Percentiles rank a stretch among this genome's conserved stretches.
These are phyloP conservation scores for Pestalotiopsis sp. DNA, from an alignment of 2,329 filamentous ascomycete genomes.

Conservation along the genomic window DNA sequence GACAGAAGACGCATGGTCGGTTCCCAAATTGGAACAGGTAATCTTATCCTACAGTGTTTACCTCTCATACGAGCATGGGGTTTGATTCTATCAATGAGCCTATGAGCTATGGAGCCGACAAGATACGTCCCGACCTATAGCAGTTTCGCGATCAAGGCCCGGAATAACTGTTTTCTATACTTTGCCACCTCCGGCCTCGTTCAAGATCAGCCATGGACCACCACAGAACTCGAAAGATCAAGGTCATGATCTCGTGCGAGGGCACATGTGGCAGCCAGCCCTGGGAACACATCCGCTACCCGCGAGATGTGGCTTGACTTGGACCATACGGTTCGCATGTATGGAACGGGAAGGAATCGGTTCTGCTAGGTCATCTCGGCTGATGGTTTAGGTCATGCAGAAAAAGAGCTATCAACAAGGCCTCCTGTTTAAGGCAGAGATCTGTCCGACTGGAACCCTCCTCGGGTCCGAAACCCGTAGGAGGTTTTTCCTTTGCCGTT, in stretches of 20 bases:
- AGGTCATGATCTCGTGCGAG: neutral
- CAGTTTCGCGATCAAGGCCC: neutral
- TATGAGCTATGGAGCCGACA: neutral
- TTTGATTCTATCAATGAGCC: neutral
- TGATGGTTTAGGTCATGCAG: neutral
- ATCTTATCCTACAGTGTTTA: neutral
- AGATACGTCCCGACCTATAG: neutral
- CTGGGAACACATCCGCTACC: neutral
- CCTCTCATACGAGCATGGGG: neutral
- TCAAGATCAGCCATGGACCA: neutral
- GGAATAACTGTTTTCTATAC: neutral
- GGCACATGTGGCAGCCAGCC: neutral
- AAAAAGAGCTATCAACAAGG: neutral
- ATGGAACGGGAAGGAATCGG: slow-evolving; percentile 11
- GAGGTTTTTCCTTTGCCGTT: neutral
- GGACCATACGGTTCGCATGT: neutral
- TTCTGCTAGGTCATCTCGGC: neutral
- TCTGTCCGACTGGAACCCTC: neutral
- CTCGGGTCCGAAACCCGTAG: neutral
- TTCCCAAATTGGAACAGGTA: neutral
- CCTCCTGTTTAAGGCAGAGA: neutral
- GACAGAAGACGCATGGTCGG: neutral
- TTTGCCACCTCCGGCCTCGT: neutral
- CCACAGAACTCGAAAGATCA: neutral
- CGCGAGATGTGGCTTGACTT: slow-evolving; percentile 7